These are phyloP conservation scores for Dictyostelium purpureum DNA, from an alignment of 78 protist genomes.

Conservation along the genomic window DNA sequence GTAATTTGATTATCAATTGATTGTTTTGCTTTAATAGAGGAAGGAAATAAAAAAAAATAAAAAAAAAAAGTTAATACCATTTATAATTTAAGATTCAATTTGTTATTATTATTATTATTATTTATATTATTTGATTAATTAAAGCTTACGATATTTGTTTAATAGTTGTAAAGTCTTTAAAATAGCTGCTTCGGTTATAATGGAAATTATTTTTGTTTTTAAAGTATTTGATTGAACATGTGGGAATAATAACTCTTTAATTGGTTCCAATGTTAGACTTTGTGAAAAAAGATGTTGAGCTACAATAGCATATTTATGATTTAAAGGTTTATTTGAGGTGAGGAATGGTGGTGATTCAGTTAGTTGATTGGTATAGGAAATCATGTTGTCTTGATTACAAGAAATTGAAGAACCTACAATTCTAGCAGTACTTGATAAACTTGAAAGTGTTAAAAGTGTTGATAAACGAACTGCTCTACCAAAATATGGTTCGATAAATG, in stretches of 20 bases:
- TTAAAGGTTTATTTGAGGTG: background rate
- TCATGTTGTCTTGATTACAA: constrained; percentile 2
- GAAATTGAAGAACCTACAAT: background rate
- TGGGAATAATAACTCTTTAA: constrained; percentile 27
- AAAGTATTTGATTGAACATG: constrained; percentile 23
- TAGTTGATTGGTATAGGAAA: background rate
- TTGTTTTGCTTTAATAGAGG: constrained; percentile 5
- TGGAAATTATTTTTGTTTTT: background rate
- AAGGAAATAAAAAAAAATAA: no score
- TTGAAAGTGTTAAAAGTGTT: background rate
- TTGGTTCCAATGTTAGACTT: background rate
- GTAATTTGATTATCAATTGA: constrained; percentile 4
- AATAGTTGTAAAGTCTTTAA: constrained; percentile 11
- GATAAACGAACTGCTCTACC: background rate
- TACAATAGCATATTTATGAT: background rate
- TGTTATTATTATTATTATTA: background rate
- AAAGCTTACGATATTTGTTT: background rate
- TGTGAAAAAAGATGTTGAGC: constrained; percentile 10
- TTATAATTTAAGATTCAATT: no score
- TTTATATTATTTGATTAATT: background rate
- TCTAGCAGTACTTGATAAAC: background rate
- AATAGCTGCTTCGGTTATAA: constrained; percentile 7
- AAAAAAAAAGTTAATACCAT: no score
- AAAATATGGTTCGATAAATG: background rate
- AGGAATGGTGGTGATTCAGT: constrained; percentile 25